These are phyloP conservation scores for Hanseniaspora thailandica DNA, from an alignment of 805 yeast species.

Conservation along the genomic window DNA sequence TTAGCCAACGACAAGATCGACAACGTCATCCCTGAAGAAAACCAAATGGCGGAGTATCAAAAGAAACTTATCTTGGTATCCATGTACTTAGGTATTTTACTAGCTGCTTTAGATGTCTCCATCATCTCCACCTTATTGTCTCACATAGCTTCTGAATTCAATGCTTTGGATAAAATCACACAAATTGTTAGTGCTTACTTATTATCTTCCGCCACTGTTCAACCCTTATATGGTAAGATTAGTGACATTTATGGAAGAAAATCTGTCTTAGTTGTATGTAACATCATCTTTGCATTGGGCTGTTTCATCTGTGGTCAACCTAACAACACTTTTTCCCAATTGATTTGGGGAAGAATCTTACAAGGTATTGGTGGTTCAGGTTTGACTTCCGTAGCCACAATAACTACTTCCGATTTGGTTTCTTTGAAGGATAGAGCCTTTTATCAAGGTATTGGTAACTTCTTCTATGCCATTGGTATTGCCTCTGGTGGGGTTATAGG, in stretches of 20 bases:
- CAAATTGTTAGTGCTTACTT: constrained; percentile 68
- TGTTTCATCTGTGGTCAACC: constrained; percentile 42
- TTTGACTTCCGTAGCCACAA: constrained; percentile 57
- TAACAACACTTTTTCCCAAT: constrained; percentile 35
- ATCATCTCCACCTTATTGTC: constrained; percentile 55
- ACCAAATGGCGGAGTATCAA: constrained; percentile 17
- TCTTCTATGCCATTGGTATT: constrained; percentile 67
- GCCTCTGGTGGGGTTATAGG: constrained; percentile 58
- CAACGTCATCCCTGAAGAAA: constrained; percentile 1
- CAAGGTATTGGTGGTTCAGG: constrained; percentile 92
- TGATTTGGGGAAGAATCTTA: constrained; percentile 49
- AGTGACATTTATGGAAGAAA: constrained; percentile 65
- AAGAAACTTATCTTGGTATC: constrained; percentile 31
- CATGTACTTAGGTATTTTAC: constrained; percentile 38
- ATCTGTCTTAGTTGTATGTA: constrained; percentile 40
- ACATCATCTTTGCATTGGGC: constrained; percentile 45
- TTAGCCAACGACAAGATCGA: background rate
- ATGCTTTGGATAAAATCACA: constrained; percentile 49
- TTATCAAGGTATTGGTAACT: constrained; percentile 71
- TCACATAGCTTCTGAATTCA: constrained; percentile 56
- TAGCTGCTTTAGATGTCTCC: constrained; percentile 58
- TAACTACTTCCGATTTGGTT: constrained; percentile 66
- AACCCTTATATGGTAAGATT: constrained; percentile 59
- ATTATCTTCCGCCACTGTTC: constrained; percentile 58
- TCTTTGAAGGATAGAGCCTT: constrained; percentile 67